phyloP scores from a whole-genome alignment of 129 eudicot genomes.

The Flaveria linearis region DNA sequence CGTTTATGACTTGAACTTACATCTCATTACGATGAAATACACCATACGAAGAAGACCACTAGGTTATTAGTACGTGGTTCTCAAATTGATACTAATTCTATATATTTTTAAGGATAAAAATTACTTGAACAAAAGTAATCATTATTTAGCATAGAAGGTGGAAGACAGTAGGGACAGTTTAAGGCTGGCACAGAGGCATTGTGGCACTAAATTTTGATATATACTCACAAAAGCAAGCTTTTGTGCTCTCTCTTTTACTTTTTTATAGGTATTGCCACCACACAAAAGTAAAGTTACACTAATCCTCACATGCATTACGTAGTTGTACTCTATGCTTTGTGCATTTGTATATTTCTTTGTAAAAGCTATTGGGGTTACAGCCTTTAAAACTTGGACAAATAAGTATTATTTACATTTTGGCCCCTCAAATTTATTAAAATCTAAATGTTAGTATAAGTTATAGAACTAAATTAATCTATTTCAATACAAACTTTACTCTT shows the following conservation, averaged over 20 bases:
- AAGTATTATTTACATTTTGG: constrained; percentile 17
- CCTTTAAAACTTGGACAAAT: background rate
- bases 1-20: too few species aligned
- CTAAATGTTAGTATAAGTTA: background rate
- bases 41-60: too few species aligned
- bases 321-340: constrained; percentile 23
- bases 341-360: constrained; percentile 10
- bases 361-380: background rate
- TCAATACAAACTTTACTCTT: too few species aligned
- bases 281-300: constrained; percentile 32
- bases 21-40: too few species aligned
- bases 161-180: constrained; percentile 23
- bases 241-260: constrained; percentile 36
- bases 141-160: constrained; percentile 22
- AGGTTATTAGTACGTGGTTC: too few species aligned
- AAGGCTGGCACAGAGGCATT: constrained; percentile 40
- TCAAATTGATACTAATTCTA: too few species aligned
- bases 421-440: constrained; percentile 1
- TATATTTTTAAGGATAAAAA: background rate
- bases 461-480: too few species aligned
- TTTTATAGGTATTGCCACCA: constrained; percentile 31
- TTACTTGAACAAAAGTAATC: constrained; percentile 7
- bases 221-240: constrained; percentile 47
- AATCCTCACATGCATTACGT: constrained; percentile 8
- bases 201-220: constrained; percentile 29